Conservation (phyloP, 768 basidiomycete genomes). For the Pleurotus platypus region DNA sequence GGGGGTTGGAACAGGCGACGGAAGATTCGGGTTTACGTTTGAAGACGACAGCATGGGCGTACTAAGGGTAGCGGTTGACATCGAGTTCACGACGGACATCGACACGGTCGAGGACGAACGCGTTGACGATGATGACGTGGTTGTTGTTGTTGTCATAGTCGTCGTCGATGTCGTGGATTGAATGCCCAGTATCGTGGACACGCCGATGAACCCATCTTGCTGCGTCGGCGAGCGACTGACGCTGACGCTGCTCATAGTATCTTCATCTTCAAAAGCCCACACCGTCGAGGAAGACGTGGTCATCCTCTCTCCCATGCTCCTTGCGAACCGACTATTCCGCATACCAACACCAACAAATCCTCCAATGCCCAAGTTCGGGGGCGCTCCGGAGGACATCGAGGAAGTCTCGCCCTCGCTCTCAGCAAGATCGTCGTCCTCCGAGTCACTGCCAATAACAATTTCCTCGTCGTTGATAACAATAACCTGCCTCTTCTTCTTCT, state of each 20-base stretch:
- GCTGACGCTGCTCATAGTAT: background rate
- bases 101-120: background rate
- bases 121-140: background rate
- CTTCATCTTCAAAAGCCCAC: slow-evolving; percentile 2
- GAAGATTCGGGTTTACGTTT: background rate
- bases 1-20: background rate
- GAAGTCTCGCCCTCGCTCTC: background rate
- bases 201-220: background rate
- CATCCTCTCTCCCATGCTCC: slow-evolving; percentile 7
- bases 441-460: background rate
- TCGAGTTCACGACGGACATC: no score
- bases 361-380: background rate
- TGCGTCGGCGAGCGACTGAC: background rate
- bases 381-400: background rate
- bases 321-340: slow-evolving; percentile 1
- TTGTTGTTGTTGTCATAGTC: background rate
- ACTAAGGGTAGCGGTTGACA: background rate
- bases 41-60: background rate
- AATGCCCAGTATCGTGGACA: background rate
- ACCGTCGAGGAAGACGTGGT: background rate
- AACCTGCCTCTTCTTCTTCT: slow-evolving; percentile 2
- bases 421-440: background rate
- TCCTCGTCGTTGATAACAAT: slow-evolving; percentile 7
- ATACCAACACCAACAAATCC: slow-evolving; percentile 6
- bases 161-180: background rate